Conservation (phyloP, 352 stramenopile genomes). For the Bremia lactucae region DNA sequence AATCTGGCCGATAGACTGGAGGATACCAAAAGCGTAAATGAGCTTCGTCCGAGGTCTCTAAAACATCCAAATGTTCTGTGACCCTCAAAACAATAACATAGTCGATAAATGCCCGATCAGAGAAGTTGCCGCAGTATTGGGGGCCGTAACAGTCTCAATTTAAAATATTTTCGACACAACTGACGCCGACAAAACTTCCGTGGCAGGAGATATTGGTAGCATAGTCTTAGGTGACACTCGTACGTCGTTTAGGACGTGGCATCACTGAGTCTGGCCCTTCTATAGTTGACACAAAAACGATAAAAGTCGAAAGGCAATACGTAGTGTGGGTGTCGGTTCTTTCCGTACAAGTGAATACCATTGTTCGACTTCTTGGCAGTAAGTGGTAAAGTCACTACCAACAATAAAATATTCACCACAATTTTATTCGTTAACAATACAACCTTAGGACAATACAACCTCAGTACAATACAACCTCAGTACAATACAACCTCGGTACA, state of each 20-base stretch:
- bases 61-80: background rate
- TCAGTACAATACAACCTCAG: too few species aligned
- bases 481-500: too few species aligned
- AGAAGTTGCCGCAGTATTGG: constrained; percentile 12
- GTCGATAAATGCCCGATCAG: constrained; percentile 59
- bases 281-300: constrained; percentile 54
- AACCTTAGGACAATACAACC: too few species aligned
- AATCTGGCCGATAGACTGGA: constrained; percentile 33
- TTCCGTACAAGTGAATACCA: constrained; percentile 66
- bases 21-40: constrained; percentile 58
- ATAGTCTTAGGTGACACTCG: constrained; percentile 13
- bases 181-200: constrained; percentile 27
- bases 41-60: constrained; percentile 29
- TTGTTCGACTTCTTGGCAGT: constrained; percentile 69
- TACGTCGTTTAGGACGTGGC: constrained; percentile 11
- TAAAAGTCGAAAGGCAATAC: constrained; percentile 57
- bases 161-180: constrained; percentile 21
- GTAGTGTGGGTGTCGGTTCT: constrained; percentile 33
- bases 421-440: too few species aligned
- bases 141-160: constrained; percentile 1
- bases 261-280: constrained; percentile 3
- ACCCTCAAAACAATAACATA: constrained; percentile 65
- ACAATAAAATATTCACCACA: background rate
- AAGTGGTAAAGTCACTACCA: constrained; percentile 37
- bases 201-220: constrained; percentile 8